Evolutionary conservation across 1,284 basidiomycete genomes (phyloP), one percentile per base, ranked within the genome.

Genomic region (Xerocomus amazonicus): DNA sequence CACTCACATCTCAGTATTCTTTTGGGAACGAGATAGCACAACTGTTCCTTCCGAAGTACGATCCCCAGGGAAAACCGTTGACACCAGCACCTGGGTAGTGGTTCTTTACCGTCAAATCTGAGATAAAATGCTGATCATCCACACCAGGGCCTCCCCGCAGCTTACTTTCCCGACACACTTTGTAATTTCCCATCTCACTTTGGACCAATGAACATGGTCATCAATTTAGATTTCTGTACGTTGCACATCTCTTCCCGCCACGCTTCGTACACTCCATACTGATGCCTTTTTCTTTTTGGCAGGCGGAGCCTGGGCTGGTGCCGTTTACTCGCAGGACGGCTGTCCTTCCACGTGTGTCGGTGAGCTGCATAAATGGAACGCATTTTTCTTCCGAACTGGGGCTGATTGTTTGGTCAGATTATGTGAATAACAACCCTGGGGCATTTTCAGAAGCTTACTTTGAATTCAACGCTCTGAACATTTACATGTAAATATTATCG

Each of bases 261-360:
- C 13, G 12, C 13, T 6, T 34, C 14, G 12, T 34, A 6, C 13
- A 14, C 3, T 19, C 12, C 36, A 23, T 4, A 4, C 17, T 38
- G 23, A 38, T 13, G 6, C 61, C 51, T 16, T 70, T 63, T 31
- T 26, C 6, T 31, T 31, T 12, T 8, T 12, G 29, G 13, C 19
- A 71, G 70, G 73, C 45, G 74, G 75, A 23, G 68, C 73, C 50
- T 73, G 72, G 70, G 74, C 75, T 37, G 73, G 73, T 1, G 36
- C 47, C 3, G 58, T 59, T 3, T 43, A 43, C 31, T 19, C 41
- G 2, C 17, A 31, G 16, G 41, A 43, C 23, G 31, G 17, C 4
- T 43, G 41, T n/a, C 41, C 41, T 16, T 32, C 31, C 12, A 43
- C 41, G 6, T 43, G 41, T 16, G 31, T 32, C 8, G 41, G 41